Evolutionary conservation across 768 basidiomycete species (phyloP).

Genomic region (Hericium erinaceus): DNA sequence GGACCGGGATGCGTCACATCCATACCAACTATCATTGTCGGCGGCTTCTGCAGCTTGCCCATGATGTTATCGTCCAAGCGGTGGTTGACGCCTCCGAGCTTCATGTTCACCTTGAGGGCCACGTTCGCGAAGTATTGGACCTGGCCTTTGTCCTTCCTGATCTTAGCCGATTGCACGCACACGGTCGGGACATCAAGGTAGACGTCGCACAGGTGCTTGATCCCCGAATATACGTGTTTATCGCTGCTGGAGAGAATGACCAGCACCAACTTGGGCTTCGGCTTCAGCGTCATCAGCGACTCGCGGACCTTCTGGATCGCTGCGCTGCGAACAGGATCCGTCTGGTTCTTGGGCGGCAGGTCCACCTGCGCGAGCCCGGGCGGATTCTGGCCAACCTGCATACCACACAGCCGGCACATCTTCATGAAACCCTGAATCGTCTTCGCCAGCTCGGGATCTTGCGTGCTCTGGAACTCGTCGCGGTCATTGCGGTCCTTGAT

Average conservation of each 20-base stretch:
- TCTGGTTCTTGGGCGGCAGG: slow-evolving; percentile 41
- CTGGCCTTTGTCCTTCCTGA: slow-evolving; percentile 55
- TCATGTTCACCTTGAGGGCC: slow-evolving; percentile 47
- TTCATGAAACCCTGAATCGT: slow-evolving; percentile 43
- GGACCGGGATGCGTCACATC: slow-evolving; percentile 76
- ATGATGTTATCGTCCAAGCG: slow-evolving; percentile 29
- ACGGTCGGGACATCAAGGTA: slow-evolving; percentile 47
- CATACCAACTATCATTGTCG: slow-evolving; percentile 49
- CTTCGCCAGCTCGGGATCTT: slow-evolving; percentile 43
- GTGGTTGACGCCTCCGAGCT: slow-evolving; percentile 46
- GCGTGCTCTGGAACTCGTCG: slow-evolving; percentile 48
- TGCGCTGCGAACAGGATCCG: slow-evolving; percentile 43
- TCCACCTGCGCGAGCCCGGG: slow-evolving; percentile 32
- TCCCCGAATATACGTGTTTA: slow-evolving; percentile 39
- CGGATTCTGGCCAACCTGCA: slow-evolving; percentile 32
- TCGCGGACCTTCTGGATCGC: slow-evolving; percentile 40
- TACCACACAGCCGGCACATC: slow-evolving; percentile 61
- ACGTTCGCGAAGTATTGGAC: slow-evolving; percentile 47
- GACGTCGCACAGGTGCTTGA: slow-evolving; percentile 45
- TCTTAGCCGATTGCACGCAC: slow-evolving; percentile 65
- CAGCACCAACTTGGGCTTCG: slow-evolving; percentile 35
- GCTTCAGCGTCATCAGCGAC: slow-evolving; percentile 26
- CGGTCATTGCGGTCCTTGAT: slow-evolving; percentile 46
- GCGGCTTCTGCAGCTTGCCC: slow-evolving; percentile 27
- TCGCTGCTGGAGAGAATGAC: slow-evolving; percentile 40